Conservation (phyloP, 441 rosid species). For the Corymbia calophylla region DNA sequence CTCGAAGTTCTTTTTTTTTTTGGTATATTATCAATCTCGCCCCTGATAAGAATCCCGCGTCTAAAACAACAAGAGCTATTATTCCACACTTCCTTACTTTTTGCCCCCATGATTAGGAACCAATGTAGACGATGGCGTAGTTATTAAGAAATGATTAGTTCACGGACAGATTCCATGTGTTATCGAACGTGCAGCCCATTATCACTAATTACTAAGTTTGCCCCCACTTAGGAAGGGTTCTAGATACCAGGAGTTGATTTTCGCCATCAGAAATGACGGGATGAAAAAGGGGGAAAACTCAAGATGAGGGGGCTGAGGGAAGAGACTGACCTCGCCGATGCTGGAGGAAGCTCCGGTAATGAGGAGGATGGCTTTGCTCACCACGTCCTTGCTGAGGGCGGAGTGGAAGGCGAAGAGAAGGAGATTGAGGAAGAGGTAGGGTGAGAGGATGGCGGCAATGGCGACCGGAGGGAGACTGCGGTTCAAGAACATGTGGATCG, state of each 20-base stretch:
- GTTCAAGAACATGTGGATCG: constrained; percentile 14
- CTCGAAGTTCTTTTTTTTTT: background rate
- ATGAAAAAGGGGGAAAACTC: too few relatives aligned
- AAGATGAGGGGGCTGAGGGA: background rate
- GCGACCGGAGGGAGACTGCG: background rate
- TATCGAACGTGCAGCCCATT: background rate
- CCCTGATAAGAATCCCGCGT: background rate
- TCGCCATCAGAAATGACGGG: background rate
- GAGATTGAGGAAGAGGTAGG: background rate
- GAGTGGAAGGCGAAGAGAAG: constrained; percentile 3
- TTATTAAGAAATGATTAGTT: background rate
- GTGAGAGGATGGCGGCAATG: background rate
- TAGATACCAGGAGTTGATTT: background rate
- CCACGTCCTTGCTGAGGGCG: constrained; percentile 9
- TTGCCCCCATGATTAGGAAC: background rate
- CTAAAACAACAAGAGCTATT: rapidly evolving
- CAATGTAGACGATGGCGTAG: background rate
- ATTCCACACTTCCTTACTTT: background rate
- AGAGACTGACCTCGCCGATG: constrained; percentile 22
- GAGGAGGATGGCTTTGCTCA: constrained; percentile 17
- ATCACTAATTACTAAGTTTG: background rate
- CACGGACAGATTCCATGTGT: background rate
- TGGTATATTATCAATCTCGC: background rate
- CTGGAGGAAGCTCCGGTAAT: constrained; percentile 30
- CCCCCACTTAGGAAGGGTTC: background rate